These are phyloP conservation scores for Brassica hybrid DNA, from an alignment of 441 rosid species.

Conservation along the genomic window DNA sequence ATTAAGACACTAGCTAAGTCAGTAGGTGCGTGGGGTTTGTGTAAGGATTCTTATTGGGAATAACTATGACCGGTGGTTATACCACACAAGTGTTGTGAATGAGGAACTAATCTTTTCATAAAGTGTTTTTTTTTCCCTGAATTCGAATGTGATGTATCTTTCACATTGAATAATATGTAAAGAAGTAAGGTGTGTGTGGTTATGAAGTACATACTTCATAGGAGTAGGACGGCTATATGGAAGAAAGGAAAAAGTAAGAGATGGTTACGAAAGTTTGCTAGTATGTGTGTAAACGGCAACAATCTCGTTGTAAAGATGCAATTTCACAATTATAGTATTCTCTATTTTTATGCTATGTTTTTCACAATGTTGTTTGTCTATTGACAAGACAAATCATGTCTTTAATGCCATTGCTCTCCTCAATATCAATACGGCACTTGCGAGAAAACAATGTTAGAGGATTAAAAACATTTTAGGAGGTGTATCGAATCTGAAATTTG, in stretches of 20 bases:
- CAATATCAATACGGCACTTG: background rate
- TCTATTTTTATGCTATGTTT: constrained; percentile 1
- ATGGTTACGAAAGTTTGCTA: background rate
- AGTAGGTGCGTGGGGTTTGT: background rate
- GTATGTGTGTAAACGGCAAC: background rate
- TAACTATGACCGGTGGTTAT: constrained; percentile 25
- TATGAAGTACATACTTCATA: background rate
- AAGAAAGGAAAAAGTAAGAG: background rate
- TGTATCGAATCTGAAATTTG: too few species aligned
- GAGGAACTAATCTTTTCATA: constrained; percentile 12
- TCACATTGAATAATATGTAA: background rate
- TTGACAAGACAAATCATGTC: background rate
- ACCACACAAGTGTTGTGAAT: constrained; percentile 30
- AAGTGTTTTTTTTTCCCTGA: background rate
- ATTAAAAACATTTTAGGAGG: too few species aligned
- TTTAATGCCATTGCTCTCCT: background rate
- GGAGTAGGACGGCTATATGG: background rate
- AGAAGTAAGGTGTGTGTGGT: background rate
- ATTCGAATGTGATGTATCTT: background rate
- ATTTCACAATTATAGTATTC: constrained; percentile 1
- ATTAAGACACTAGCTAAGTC: background rate
- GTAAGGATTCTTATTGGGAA: constrained; percentile 16
- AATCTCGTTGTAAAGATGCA: background rate
- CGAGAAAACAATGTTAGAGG: background rate
- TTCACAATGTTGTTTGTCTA: background rate